Evolutionary conservation across 176 grass and related monocot genomes (phyloP).

Genomic region (Oryza meyeriana): DNA sequence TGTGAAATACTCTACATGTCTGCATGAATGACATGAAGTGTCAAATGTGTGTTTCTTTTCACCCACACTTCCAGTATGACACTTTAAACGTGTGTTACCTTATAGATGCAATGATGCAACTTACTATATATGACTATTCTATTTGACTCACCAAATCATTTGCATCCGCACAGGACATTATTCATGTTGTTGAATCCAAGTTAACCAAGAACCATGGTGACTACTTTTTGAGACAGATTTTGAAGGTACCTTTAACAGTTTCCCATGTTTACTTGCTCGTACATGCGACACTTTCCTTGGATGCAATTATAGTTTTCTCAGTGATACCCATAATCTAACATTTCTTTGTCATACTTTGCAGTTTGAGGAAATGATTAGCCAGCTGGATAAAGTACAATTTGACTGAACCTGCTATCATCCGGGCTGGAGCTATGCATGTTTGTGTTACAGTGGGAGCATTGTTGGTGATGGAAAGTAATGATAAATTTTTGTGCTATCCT

Average conservation of each 20-base stretch:
- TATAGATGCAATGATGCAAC: background rate
- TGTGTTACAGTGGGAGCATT: background rate
- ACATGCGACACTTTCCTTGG: background rate
- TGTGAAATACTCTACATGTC: background rate
- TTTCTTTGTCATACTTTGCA: background rate
- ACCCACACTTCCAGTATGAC: background rate
- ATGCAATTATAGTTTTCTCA: background rate
- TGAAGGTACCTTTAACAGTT: conserved; percentile 58
- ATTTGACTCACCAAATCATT: background rate
- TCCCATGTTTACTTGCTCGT: background rate
- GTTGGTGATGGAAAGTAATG: background rate
- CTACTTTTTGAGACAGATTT: conserved; percentile 95
- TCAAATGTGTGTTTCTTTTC: background rate
- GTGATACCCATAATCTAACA: background rate
- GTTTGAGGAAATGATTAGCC: background rate
- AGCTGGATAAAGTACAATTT: conserved; percentile 5
- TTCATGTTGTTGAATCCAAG: conserved; percentile 90
- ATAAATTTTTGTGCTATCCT: background rate
- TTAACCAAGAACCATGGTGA: conserved; percentile 70
- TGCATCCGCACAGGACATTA: conserved; percentile 54
- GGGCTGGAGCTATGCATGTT: background rate
- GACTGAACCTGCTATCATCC: background rate
- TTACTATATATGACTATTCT: background rate
- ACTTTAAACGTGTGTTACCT: background rate
- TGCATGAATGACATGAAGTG: background rate